Base-by-base conservation (phyloP, 2,329 filamentous ascomycete genomes). In the Alternaria burnsii region DNA sequence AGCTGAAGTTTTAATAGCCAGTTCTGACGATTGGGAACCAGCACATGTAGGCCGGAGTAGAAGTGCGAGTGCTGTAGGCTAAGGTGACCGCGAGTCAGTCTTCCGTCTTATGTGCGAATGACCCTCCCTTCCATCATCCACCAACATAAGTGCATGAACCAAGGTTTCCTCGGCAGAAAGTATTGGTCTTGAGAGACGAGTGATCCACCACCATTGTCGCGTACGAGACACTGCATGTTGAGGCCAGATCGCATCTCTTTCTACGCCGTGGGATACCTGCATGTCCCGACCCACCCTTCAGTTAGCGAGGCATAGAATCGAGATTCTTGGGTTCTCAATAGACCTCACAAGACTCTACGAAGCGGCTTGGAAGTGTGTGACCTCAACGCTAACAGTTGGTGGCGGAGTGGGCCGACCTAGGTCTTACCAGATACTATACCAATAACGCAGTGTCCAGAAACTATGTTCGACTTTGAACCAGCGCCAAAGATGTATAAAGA, bases 301-400 rank as follows among this genome's bases (percentile, higher is more conserved):
- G 32, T 14, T 8, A 26, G 20, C 9, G 20, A 38, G 46, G 32
- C 30, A 50, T 50, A 50, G 5, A 12, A 2, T 1, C 1, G 5
- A 38, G 32, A 14, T 14, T 38, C 3, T 1, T 26, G 9, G 3
- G 20, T n/a, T 14, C 0, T 12, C 14, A 1, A 18, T 9, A 26
- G 1, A 50, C 46, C 20, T 26, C 32, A 50, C 11, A 0, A 12
- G n/a, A 12, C 32, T 5, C 3, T 47, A 38, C 24, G 30, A 16
- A 18, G 42, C 43, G 53, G 53, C 22, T n/a, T 55, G 22, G 28
- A 38, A 40, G 42, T 43, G 22, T 48, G 28, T 50, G 32, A 41
- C 43, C n/a, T 26, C 28, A 20, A 32, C 5, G 20, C 32, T 7
- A 38, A 6, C 32, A 38, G 30, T 55, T 55, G 43, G 53, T 55